Percentiles rank a stretch among this genome's conserved stretches.
These are phyloP conservation scores for Chalaropsis thielavioides DNA, from an alignment of 2,329 filamentous ascomycete species.

Conservation along the genomic window DNA sequence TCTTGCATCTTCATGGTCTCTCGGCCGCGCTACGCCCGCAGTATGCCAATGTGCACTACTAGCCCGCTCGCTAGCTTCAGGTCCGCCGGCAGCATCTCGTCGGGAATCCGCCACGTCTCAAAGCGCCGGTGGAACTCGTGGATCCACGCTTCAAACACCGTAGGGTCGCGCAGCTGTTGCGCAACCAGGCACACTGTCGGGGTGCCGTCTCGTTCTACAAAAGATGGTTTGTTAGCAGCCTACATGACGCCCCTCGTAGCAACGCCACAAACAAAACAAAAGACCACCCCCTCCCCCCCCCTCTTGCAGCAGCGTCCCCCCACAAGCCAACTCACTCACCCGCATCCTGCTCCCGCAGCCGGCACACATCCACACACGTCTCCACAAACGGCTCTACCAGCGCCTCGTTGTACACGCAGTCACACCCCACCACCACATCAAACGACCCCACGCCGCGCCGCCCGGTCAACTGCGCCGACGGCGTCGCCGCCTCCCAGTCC, in stretches of 20 bases:
- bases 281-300: too few relatives aligned
- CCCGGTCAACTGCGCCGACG: constrained; percentile 29
- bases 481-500: constrained; percentile 67
- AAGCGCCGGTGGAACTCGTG: constrained; percentile 52
- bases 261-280: too few relatives aligned
- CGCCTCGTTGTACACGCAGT: constrained; percentile 90
- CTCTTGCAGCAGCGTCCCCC: too few relatives aligned
- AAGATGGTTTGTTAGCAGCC: not conserved
- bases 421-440: constrained; percentile 68
- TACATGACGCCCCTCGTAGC: too few relatives aligned
- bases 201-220: constrained; percentile 14
- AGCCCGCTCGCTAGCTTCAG: constrained; percentile 57
- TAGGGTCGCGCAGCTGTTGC: constrained; percentile 73
- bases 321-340: not conserved
- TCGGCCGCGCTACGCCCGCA: constrained; percentile 27
- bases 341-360: constrained; percentile 30
- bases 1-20: not conserved
- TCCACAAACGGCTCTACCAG: constrained; percentile 70
- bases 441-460: constrained; percentile 28
- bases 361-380: constrained; percentile 62
- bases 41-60: constrained; percentile 63
- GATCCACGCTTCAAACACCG: constrained; percentile 76
- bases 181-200: constrained; percentile 67
- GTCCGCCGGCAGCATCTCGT: constrained; percentile 42
- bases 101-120: constrained; percentile 60